A percentile compares a stretch with the other conserved stretches of the same genome.
Evolutionary conservation across 495 filamentous ascomycete species (phyloP).

Genomic region (Coniosporium apollinis): DNA sequence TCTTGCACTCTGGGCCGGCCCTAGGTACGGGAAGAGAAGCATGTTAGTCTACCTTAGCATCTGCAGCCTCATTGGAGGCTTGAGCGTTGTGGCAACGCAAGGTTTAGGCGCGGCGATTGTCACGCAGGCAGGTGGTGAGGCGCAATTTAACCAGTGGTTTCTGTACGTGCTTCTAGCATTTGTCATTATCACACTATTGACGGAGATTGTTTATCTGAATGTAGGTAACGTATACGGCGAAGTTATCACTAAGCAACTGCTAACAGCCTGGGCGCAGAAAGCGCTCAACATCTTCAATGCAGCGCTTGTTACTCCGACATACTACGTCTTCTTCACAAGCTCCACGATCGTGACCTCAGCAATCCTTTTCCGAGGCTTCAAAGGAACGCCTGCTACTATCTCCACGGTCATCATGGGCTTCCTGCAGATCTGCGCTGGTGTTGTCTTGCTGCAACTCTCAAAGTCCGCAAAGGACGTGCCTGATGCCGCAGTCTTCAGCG

Average conservation of each 20-base stretch:
- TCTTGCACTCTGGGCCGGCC: constrained; percentile 68
- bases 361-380: constrained; percentile 86
- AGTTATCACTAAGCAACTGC: too few species aligned
- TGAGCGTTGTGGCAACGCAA: constrained; percentile 91
- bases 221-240: too few species aligned
- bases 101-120: constrained; percentile 85
- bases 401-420: constrained; percentile 87
- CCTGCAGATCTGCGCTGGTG: constrained; percentile 82
- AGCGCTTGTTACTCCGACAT: constrained; percentile 90
- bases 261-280: too few species aligned
- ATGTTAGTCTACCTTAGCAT: constrained; percentile 96
- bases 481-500: constrained; percentile 80
- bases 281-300: constrained; percentile 95
- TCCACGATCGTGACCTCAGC: constrained; percentile 88
- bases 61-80: constrained; percentile 83
- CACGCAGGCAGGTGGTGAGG: constrained; percentile 59
- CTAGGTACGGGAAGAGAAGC: constrained; percentile 83
- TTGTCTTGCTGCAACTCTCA: constrained; percentile 85
- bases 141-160: constrained; percentile 97
- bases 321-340: constrained; percentile 95
- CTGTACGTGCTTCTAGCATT: constrained; percentile 84
- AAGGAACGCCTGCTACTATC: constrained; percentile 65
- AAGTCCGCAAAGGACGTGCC: constrained; percentile 97
- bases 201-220: constrained; percentile 90
- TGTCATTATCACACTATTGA: constrained; percentile 69